These are phyloP conservation scores for Yamadazyma diddensiae DNA, from an alignment of 1,139 yeast species.

Conservation along the genomic window DNA sequence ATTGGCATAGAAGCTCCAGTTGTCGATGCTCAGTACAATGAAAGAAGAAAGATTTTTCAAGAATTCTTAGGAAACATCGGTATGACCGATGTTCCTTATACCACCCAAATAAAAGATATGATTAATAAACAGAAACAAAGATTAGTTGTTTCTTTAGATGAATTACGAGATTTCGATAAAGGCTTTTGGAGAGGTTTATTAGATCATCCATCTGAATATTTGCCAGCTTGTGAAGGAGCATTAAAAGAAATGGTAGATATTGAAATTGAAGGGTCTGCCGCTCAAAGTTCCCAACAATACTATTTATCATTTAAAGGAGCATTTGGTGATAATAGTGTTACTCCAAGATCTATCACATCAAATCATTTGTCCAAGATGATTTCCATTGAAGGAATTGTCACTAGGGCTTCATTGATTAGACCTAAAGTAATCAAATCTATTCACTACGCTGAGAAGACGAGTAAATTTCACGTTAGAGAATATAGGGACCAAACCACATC, in stretches of 20 bases:
- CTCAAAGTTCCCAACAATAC: constrained; percentile 63
- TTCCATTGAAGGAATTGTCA: constrained; percentile 92
- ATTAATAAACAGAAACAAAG: constrained; percentile 64
- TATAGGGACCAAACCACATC: constrained; percentile 93
- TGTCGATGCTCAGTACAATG: constrained; percentile 57
- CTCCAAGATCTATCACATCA: constrained; percentile 86
- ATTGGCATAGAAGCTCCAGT: constrained; percentile 8
- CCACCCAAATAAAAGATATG: constrained; percentile 69
- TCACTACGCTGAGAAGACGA: constrained; percentile 86
- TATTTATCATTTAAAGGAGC: constrained; percentile 87
- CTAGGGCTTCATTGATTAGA: constrained; percentile 87
- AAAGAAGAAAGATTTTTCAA: constrained; percentile 83
- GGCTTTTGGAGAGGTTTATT: constrained; percentile 78
- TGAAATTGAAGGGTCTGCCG: constrained; percentile 55
- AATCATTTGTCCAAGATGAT: constrained; percentile 75
- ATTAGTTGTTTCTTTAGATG: constrained; percentile 77
- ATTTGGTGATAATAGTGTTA: constrained; percentile 82
- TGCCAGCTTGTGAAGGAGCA: constrained; percentile 91
- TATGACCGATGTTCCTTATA: constrained; percentile 52
- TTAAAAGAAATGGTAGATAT: constrained; percentile 76
- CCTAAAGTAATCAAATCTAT: constrained; percentile 92
- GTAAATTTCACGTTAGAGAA: constrained; percentile 84
- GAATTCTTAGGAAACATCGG: constrained; percentile 70
- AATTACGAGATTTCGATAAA: constrained; percentile 78
- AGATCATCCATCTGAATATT: constrained; percentile 73